Conservation (phyloP, 305 asterid species). For the Stenogyne calaminthoides region DNA sequence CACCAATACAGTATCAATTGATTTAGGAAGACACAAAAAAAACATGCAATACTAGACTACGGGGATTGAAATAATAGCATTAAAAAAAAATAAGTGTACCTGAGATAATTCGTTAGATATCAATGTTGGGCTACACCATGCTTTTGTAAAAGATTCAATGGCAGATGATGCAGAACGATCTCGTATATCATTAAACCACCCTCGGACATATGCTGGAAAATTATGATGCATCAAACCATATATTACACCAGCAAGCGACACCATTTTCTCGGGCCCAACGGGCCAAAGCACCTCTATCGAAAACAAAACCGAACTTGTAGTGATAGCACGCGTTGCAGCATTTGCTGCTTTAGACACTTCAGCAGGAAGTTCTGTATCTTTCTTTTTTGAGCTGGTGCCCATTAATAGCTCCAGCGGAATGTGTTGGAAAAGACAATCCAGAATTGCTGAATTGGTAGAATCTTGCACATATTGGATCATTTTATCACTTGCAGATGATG, state of each 20-base stretch:
- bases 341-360: conserved; percentile 68
- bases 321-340: conserved; percentile 77
- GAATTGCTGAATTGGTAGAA: conserved; percentile 59
- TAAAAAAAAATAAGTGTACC: conserved; percentile 45
- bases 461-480: conserved; percentile 85
- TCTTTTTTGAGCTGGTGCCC: conserved; percentile 68
- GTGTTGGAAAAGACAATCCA: conserved; percentile 92
- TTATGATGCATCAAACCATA: conserved; percentile 88
- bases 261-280: conserved; percentile 63
- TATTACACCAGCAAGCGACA: conserved; percentile 84
- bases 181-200: conserved; percentile 87
- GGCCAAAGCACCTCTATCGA: conserved; percentile 86
- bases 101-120: conserved; percentile 81
- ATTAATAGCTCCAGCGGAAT: conserved; percentile 70
- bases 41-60: not conserved
- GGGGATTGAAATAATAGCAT: not conserved
- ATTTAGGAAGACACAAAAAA: conserved; percentile 11
- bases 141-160: conserved; percentile 81
- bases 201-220: conserved; percentile 98
- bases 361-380: conserved; percentile 66
- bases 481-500: conserved; percentile 78
- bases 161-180: conserved; percentile 86
- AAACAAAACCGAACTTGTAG: conserved; percentile 59
- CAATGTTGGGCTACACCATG: conserved; percentile 94
- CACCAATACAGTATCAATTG: not conserved